Evolutionary conservation across 441 rosid species (phyloP).

Genomic region (Corymbia citriodora): DNA sequence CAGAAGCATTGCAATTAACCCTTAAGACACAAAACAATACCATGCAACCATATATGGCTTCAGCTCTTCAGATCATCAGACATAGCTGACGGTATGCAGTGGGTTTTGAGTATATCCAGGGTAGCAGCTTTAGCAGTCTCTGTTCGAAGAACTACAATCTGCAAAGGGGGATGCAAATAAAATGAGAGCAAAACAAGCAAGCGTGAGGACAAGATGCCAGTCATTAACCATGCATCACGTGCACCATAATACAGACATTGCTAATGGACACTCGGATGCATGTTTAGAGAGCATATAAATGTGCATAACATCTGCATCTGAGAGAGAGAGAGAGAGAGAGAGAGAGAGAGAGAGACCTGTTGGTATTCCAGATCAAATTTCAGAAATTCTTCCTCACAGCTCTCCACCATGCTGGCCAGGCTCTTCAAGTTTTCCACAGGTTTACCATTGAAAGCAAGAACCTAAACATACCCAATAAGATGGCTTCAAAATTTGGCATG

Average conservation of each 20-base stretch:
- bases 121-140: slow-evolving; percentile 80
- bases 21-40: neutral
- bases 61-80: slow-evolving; percentile 78
- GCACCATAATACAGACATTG: neutral
- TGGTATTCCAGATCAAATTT: slow-evolving; percentile 78
- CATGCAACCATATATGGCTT: neutral
- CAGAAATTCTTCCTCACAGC: slow-evolving; percentile 69
- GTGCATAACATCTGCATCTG: neutral
- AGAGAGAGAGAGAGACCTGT: slow-evolving; percentile 40
- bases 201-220: neutral
- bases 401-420: slow-evolving; percentile 78
- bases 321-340: neutral
- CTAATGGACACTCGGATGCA: neutral
- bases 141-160: slow-evolving; percentile 68
- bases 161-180: slow-evolving; percentile 7
- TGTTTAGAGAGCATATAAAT: neutral
- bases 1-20: neutral
- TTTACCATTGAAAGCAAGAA: slow-evolving; percentile 76
- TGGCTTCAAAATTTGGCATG: neutral
- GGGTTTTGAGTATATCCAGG: slow-evolving; percentile 68
- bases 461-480: slow-evolving; percentile 29
- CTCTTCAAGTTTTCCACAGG: slow-evolving; percentile 83
- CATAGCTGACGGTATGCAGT: slow-evolving; percentile 88
- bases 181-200: neutral
- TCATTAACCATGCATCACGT: neutral